phyloP scores from a whole-genome alignment of 2,329 filamentous ascomycete species.

The Monosporascus sp. region DNA sequence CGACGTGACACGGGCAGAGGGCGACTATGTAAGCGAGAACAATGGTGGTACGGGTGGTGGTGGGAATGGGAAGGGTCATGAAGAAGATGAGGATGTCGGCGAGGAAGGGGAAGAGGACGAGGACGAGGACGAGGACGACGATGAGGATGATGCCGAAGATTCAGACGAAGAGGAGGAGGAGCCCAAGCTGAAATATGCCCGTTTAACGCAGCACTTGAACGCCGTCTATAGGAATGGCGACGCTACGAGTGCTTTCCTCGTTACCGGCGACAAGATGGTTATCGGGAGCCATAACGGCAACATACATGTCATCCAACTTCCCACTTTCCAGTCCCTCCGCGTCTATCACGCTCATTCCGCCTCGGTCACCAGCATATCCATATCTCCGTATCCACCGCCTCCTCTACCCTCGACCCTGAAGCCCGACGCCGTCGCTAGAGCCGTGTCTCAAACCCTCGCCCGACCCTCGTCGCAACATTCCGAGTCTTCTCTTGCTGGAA shows the following conservation, averaged over 20 bases:
- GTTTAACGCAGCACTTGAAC: constrained; percentile 73
- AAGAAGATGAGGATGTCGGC: constrained; percentile 50
- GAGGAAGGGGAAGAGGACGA: constrained; percentile 33
- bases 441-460: constrained; percentile 29
- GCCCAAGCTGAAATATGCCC: constrained; percentile 87
- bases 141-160: constrained; percentile 61
- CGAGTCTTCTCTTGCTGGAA: constrained; percentile 37
- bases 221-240: constrained; percentile 90
- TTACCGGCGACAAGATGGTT: constrained; percentile 96
- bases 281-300: constrained; percentile 95
- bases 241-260: constrained; percentile 84
- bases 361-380: constrained; percentile 82
- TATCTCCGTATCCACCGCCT: constrained; percentile 77
- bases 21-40: constrained; percentile 2
- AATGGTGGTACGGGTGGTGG: constrained; percentile 12
- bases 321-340: constrained; percentile 73
- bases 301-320: constrained; percentile 79
- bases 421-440: constrained; percentile 34
- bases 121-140: constrained; percentile 42
- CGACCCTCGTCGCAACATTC: constrained; percentile 34
- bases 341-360: constrained; percentile 91
- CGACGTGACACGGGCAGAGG: constrained; percentile 16
- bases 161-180: constrained; percentile 89
- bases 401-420: constrained; percentile 43
- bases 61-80: constrained; percentile 38